A percentile compares a stretch with the other conserved stretches of the same genome.
Conservation (phyloP, 805 yeast species). For the Pichia occidentalis region DNA sequence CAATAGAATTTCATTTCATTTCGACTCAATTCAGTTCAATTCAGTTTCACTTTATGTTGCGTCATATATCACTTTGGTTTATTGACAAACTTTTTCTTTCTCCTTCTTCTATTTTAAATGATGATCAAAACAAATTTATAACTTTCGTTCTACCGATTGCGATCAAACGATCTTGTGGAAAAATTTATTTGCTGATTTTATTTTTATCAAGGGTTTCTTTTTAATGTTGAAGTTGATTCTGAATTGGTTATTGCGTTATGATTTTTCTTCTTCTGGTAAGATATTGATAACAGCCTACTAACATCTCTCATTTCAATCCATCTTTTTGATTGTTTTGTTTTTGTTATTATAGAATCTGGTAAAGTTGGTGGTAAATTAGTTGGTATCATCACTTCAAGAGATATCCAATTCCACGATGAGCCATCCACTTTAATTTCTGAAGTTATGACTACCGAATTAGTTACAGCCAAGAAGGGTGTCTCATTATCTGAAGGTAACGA, state of each 20-base stretch:
- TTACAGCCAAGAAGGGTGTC: constrained; percentile 80
- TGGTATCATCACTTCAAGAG: constrained; percentile 96
- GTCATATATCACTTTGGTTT: no score
- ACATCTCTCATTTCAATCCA: constrained; percentile 3
- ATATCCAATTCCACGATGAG: constrained; percentile 88
- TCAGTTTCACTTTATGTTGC: no score
- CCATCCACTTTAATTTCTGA: constrained; percentile 54
- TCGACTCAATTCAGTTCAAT: constrained; percentile 11
- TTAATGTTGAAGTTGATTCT: no score
- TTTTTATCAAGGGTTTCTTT: no score
- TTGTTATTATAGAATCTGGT: constrained; percentile 59
- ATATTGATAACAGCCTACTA: constrained; percentile 8
- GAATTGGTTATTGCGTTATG: no score
- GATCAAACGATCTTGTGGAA: constrained; percentile 98
- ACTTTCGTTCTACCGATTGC: constrained; percentile 99
- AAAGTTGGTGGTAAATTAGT: constrained; percentile 79
- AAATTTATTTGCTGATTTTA: constrained; percentile 37
- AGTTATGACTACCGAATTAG: constrained; percentile 84
- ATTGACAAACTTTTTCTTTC: constrained; percentile 13
- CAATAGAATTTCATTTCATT: not conserved
- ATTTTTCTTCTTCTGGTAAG: no score
- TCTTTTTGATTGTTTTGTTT: not conserved
- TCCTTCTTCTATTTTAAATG: constrained; percentile 28
- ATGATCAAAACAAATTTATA: constrained; percentile 53
- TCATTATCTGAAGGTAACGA: constrained; percentile 82